phyloP scores from a whole-genome alignment of 768 basidiomycete species.

The Obba rivulosa region DNA sequence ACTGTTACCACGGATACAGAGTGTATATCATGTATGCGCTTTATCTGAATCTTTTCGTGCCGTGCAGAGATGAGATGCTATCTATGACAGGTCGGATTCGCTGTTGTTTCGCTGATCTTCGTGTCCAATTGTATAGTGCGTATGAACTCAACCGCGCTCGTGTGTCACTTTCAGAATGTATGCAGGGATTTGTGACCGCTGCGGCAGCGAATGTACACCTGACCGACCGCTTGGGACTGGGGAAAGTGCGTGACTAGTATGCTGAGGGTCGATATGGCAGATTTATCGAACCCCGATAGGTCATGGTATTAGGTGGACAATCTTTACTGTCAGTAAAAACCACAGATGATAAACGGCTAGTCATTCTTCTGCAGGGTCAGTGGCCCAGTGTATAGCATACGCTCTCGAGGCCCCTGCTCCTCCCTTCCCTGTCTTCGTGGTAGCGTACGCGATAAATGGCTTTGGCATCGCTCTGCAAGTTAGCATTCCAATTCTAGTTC shows the following conservation, averaged over 20 bases:
- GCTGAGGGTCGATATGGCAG: no score
- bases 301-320: slow-evolving; percentile 32
- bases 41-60: not conserved
- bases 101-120: slow-evolving; percentile 59
- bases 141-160: not conserved
- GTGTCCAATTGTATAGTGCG: slow-evolving; percentile 43
- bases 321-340: not conserved
- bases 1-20: slow-evolving; percentile 66
- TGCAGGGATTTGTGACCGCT: slow-evolving; percentile 42
- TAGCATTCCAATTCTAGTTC: not conserved
- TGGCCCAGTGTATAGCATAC: slow-evolving; percentile 50
- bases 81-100: slow-evolving; percentile 38
- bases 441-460: slow-evolving; percentile 43
- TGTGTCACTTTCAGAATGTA: slow-evolving; percentile 11
- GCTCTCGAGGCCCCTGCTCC: slow-evolving; percentile 48
- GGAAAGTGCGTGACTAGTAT: slow-evolving; percentile 31
- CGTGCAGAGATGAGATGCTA: not conserved
- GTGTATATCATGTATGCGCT: slow-evolving; percentile 39
- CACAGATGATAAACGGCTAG: not conserved
- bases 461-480: slow-evolving; percentile 46
- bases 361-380: slow-evolving; percentile 37
- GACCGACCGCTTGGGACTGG: slow-evolving; percentile 40
- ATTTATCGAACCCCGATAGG: slow-evolving; percentile 18
- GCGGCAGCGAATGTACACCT: slow-evolving; percentile 44
- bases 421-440: slow-evolving; percentile 59